Conservation (phyloP, 2,329 filamentous ascomycete species). For the Talaromyces sp. region DNA sequence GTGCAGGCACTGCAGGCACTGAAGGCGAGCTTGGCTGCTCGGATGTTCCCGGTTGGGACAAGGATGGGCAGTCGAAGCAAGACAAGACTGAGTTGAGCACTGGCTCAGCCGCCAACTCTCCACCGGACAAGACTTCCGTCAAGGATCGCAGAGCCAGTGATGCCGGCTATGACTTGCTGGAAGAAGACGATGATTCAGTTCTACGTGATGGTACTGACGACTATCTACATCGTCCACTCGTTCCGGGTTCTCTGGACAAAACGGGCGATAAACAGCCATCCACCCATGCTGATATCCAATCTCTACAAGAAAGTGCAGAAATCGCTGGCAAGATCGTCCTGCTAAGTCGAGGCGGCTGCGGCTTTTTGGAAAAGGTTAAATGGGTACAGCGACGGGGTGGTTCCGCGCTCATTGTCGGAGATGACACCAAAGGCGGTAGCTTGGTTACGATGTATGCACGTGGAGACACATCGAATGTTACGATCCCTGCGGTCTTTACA, state of each 20-base stretch:
- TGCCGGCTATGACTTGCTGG: conserved; percentile 18
- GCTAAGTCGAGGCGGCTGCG: conserved; percentile 86
- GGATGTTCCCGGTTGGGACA: conserved; percentile 85
- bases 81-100: conserved; percentile 17
- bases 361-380: conserved; percentile 93
- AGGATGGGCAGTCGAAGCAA: conserved; percentile 37
- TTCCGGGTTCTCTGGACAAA: conserved; percentile 29
- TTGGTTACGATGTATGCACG: conserved; percentile 98
- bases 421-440: conserved; percentile 81
- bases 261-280: conserved; percentile 28
- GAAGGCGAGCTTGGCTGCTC: conserved; percentile 91
- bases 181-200: conserved; percentile 11
- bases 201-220: conserved; percentile 77
- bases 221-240: conserved; percentile 62
- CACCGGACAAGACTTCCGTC: conserved; percentile 16
- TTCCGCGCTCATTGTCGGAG: conserved; percentile 85
- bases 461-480: conserved; percentile 90
- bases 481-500: conserved; percentile 91
- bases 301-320: conserved; percentile 83
- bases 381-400: conserved; percentile 92
- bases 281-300: conserved; percentile 84
- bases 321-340: conserved; percentile 91
- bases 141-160: conserved; percentile 19
- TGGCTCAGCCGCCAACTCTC: conserved; percentile 18
- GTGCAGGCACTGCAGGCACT: conserved; percentile 45